Base-by-base conservation (phyloP, 2,329 filamentous ascomycete species). In the Ceratocystis albifundus region DNA sequence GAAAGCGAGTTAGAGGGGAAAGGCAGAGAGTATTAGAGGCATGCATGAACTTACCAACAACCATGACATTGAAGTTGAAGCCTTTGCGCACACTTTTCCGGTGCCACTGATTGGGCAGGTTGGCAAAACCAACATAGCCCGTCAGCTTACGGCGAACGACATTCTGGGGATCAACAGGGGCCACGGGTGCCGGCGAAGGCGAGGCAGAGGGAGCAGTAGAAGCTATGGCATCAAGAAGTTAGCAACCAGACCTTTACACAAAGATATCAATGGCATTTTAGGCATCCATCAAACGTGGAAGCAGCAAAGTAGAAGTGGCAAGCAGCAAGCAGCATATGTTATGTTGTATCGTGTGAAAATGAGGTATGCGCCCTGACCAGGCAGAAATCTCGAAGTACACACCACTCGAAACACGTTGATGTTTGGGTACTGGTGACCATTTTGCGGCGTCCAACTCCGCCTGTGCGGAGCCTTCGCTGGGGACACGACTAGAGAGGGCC, bases 41-140 rank as follows among this genome's bases (percentile, higher is more conserved):
- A 50, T 62, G 36, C 55, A 17, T 22, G 6, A 12, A 87, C 92
- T 75, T 83, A 97, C 94, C 94, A 79, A 99, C 94, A 78, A 99
- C 94, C 94, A 99, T 99, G 72, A 99, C 94, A 76, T 99, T 99
- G 84, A 99, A 99, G 85, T 97, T 99, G 85, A 99, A 99, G 69
- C 94, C 94, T 80, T 99, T 99, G 76, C 94, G 90, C 74, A 99
- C 94, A 85, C 92, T 96, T 88, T 99, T 99, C 78, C 94, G 93
- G 83, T 99, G 94, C 94, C 94, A 99, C 80, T 99, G 94, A 81
- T 99, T 99, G 70, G 94, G 94, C 75, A 99, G 80, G 77, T 99
- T 99, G 77, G 94, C 94, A 75, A 99, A 99, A 71, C 94, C 94
- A 74, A 99, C 94, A 74, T 97, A 99, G 75, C 94, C 94, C 63